These are phyloP conservation scores for Rhodotorula sp. DNA, from an alignment of 1,284 basidiomycete genomes.

Conservation along the genomic window DNA sequence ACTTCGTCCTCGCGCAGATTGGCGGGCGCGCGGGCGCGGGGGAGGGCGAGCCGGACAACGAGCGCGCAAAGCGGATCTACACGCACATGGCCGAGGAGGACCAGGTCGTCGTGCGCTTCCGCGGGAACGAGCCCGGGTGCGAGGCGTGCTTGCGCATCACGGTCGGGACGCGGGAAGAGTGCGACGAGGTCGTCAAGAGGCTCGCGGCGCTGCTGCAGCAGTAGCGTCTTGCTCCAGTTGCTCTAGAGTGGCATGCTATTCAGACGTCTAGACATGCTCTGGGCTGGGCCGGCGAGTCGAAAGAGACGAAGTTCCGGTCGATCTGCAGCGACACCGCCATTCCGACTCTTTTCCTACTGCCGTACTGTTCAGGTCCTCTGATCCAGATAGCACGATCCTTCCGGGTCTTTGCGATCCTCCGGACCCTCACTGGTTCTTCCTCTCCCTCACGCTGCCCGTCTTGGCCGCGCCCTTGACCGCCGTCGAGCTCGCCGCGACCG, in stretches of 20 bases:
- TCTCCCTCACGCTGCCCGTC: slow-evolving; percentile 12
- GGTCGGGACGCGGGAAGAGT: slow-evolving; percentile 82
- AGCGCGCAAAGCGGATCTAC: slow-evolving; percentile 71
- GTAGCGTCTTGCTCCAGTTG: neutral
- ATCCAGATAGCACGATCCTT: neutral
- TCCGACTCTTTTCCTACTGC: too few relatives aligned
- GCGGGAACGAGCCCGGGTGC: slow-evolving; percentile 85
- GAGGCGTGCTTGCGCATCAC: slow-evolving; percentile 86
- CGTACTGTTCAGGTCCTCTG: too few relatives aligned
- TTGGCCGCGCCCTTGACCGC: neutral
- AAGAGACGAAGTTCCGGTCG: too few relatives aligned
- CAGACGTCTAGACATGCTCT: too few relatives aligned
- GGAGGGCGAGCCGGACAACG: slow-evolving; percentile 68
- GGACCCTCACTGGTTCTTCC: slow-evolving; percentile 21
- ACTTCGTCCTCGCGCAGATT: slow-evolving; percentile 85
- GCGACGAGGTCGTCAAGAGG: slow-evolving; percentile 49
- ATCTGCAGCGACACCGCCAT: too few relatives aligned
- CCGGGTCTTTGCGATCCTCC: neutral
- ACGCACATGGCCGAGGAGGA: slow-evolving; percentile 79
- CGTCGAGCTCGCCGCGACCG: neutral
- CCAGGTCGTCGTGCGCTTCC: slow-evolving; percentile 86
- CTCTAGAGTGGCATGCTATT: too few relatives aligned
- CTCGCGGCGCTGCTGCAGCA: slow-evolving; percentile 37
- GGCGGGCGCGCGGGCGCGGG: slow-evolving; percentile 53
- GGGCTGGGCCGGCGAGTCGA: too few relatives aligned